phyloP scores from a whole-genome alignment of 129 eudicot genomes.

The Rutidosis leptorrhynchoides region DNA sequence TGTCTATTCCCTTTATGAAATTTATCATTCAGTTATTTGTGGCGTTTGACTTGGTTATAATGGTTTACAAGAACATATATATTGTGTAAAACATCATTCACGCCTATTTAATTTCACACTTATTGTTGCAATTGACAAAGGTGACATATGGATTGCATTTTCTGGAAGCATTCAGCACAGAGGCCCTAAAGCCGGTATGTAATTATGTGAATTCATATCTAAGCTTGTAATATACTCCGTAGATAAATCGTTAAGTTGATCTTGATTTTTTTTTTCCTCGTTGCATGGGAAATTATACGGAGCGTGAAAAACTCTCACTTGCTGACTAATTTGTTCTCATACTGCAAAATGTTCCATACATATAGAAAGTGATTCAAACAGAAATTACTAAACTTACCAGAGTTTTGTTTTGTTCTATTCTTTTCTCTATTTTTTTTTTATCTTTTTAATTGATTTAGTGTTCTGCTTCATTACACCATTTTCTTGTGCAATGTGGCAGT shows the following conservation, averaged over 20 bases:
- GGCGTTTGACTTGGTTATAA: constrained; percentile 9
- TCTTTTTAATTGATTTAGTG: background rate
- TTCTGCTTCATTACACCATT: background rate
- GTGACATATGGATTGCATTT: constrained; percentile 44
- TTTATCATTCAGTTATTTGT: background rate
- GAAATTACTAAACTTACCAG: background rate
- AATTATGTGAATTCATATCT: constrained; percentile 7
- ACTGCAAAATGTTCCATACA: background rate
- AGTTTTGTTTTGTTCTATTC: constrained; percentile 5
- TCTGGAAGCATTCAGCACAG: constrained; percentile 49
- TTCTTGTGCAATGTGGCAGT: constrained; percentile 14
- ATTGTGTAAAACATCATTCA: background rate
- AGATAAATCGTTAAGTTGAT: constrained; percentile 15
- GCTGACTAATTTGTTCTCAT: background rate
- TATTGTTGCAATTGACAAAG: constrained; percentile 31
- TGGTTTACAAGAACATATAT: background rate
- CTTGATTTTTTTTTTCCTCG: background rate
- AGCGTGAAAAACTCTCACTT: background rate
- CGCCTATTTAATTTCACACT: background rate
- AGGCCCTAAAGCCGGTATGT: constrained; percentile 43
- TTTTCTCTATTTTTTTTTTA: background rate
- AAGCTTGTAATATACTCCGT: background rate
- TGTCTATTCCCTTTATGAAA: background rate
- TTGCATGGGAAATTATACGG: background rate
- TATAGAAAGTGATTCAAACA: background rate